These are phyloP conservation scores for Solanum paucissectum DNA, from an alignment of 257 asterid genomes.

Conservation along the genomic window DNA sequence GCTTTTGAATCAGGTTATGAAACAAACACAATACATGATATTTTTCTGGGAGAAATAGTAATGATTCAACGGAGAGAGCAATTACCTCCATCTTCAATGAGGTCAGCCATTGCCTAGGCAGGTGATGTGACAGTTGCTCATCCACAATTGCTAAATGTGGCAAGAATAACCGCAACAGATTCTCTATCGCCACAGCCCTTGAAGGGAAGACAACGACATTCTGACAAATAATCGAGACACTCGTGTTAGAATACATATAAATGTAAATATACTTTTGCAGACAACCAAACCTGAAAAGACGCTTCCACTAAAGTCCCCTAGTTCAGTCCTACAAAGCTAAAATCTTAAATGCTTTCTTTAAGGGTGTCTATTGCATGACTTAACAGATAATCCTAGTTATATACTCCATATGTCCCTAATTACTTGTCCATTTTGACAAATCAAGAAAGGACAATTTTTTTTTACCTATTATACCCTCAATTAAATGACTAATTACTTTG, in stretches of 20 bases:
- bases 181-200: constrained; percentile 82
- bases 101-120: constrained; percentile 85
- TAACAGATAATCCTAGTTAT: neutral
- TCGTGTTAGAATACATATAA: constrained; percentile 1
- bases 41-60: neutral
- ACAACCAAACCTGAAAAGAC: neutral
- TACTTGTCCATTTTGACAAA: no score
- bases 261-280: neutral
- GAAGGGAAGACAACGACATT: constrained; percentile 84
- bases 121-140: constrained; percentile 60
- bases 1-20: neutral
- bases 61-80: neutral
- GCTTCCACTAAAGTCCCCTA: neutral
- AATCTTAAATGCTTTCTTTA: neutral
- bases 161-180: constrained; percentile 70
- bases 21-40: neutral
- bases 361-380: neutral
- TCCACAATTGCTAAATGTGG: constrained; percentile 91
- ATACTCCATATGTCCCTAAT: no score
- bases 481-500: no score
- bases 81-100: constrained; percentile 63
- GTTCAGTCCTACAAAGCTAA: neutral
- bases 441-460: no score
- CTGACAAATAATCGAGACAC: constrained; percentile 20
- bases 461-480: no score